Percentiles rank a stretch among this genome's conserved stretches.
Conservation (phyloP, 805 yeast species). For the Kuraishia cidri region DNA sequence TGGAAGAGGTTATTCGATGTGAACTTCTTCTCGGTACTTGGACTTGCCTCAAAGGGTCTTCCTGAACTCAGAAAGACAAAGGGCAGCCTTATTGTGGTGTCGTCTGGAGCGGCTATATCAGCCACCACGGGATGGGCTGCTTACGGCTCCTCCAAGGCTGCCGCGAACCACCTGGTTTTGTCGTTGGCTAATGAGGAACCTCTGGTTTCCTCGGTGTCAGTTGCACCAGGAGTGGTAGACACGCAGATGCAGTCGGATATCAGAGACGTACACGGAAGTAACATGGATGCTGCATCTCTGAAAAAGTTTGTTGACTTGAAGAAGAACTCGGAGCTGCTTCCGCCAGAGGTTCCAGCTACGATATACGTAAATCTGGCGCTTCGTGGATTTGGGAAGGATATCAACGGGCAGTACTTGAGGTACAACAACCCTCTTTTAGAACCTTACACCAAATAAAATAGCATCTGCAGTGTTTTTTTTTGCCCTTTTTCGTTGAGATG, state of each 20-base stretch:
- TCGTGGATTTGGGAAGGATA: slow-evolving; percentile 40
- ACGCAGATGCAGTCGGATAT: slow-evolving; percentile 83
- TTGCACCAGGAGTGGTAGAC: slow-evolving; percentile 95
- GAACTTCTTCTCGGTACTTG: slow-evolving; percentile 70
- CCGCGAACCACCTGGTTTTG: slow-evolving; percentile 66
- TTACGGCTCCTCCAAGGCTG: slow-evolving; percentile 83
- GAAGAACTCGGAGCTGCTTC: slow-evolving; percentile 43
- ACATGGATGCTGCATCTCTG: slow-evolving; percentile 54
- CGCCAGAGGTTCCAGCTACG: slow-evolving; percentile 65
- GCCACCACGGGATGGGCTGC: slow-evolving; percentile 79
- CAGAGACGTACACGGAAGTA: slow-evolving; percentile 48
- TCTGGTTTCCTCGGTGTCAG: slow-evolving; percentile 49
- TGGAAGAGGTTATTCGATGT: slow-evolving; percentile 68
- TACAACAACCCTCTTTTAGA: slow-evolving; percentile 34
- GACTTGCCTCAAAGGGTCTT: slow-evolving; percentile 42
- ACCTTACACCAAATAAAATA: slow-evolving; percentile 4
- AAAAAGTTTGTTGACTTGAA: slow-evolving; percentile 60
- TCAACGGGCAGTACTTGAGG: slow-evolving; percentile 65
- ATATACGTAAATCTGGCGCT: slow-evolving; percentile 61
- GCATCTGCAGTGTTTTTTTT: too few species aligned
- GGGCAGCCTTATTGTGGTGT: slow-evolving; percentile 71
- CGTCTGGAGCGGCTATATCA: slow-evolving; percentile 78
- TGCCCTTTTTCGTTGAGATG: background rate
- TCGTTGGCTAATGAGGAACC: slow-evolving; percentile 65
- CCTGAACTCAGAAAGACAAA: slow-evolving; percentile 46